Conservation (phyloP, 331 rosid species). For the Quercus lobata region DNA sequence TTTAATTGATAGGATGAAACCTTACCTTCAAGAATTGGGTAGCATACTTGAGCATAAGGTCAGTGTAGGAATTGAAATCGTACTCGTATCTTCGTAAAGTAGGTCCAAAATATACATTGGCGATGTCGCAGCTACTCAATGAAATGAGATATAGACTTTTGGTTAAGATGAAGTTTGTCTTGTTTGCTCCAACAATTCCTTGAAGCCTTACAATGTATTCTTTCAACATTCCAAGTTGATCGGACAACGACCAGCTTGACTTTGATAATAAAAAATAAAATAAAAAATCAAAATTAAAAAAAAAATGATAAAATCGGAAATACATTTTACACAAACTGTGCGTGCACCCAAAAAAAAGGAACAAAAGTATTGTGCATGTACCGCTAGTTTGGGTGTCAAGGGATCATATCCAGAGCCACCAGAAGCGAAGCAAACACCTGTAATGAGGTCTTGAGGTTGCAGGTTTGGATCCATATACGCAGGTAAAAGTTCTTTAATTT, state of each 20-base stretch:
- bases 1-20: background rate
- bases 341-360: no score
- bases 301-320: background rate
- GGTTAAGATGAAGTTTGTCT: slow-evolving; percentile 45
- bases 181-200: slow-evolving; percentile 40
- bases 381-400: no score
- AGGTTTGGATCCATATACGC: no score
- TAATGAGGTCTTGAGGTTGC: no score
- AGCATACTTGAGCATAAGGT: slow-evolving; percentile 41
- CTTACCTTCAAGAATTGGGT: slow-evolving; percentile 47
- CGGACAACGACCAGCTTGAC: slow-evolving; percentile 38
- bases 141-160: slow-evolving; percentile 47
- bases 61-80: slow-evolving; percentile 9
- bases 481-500: no score
- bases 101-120: slow-evolving; percentile 54
- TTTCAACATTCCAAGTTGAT: slow-evolving; percentile 53
- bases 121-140: slow-evolving; percentile 69
- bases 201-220: slow-evolving; percentile 59
- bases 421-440: no score
- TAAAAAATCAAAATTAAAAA: no score
- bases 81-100: slow-evolving; percentile 41
- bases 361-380: no score
- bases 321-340: no score
- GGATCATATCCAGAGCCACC: no score
- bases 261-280: slow-evolving; percentile 14